Evolutionary conservation across 306 rosid genomes (phyloP).

Genomic region (Glycine latifolia): DNA sequence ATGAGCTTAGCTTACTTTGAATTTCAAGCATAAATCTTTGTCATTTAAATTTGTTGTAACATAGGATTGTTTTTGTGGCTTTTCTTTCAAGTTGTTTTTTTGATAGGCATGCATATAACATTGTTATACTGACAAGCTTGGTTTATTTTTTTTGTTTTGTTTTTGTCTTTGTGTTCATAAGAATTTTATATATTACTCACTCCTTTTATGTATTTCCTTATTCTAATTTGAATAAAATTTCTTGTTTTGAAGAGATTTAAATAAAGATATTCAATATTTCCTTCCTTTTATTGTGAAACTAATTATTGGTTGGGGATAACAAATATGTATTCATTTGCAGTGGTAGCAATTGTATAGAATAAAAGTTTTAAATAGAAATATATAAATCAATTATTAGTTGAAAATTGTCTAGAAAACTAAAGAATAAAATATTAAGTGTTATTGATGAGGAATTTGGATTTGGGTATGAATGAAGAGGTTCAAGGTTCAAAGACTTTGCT

Average conservation of each 20-base stretch:
- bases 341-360: neutral
- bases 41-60: slow-evolving; percentile 28
- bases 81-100: slow-evolving; percentile 14
- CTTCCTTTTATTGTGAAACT: neutral
- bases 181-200: slow-evolving; percentile 12
- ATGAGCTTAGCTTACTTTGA: slow-evolving; percentile 34
- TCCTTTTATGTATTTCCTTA: neutral
- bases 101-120: slow-evolving; percentile 5
- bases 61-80: slow-evolving; percentile 14
- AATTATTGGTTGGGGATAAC: neutral
- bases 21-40: slow-evolving; percentile 35
- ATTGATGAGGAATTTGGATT: neutral
- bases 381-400: neutral
- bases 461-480: neutral
- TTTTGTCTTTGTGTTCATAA: neutral
- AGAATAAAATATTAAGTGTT: neutral
- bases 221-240: neutral
- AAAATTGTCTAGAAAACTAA: slow-evolving; percentile 1
- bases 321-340: neutral
- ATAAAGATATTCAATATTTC: slow-evolving; percentile 7
- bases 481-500: neutral
- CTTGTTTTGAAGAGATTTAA: neutral
- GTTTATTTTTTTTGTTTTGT: neutral
- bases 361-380: slow-evolving; percentile 12
- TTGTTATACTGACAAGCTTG: slow-evolving; percentile 13